phyloP scores from a whole-genome alignment of 495 filamentous ascomycete species.

The Baudoinia panamericana region DNA sequence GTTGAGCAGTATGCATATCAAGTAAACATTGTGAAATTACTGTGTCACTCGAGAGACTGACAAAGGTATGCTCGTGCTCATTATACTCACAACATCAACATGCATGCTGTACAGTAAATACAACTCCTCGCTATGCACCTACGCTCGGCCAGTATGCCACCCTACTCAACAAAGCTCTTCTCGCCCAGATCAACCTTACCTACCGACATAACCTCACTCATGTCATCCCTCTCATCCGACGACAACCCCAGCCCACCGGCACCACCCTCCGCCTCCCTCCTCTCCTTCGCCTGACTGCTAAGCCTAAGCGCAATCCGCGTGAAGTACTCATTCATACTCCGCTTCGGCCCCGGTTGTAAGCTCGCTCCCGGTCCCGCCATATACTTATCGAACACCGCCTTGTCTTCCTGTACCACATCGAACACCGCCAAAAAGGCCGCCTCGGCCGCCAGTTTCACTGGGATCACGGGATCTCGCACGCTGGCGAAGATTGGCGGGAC shows the following conservation, averaged over 20 bases:
- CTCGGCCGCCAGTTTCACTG: conserved; percentile 88
- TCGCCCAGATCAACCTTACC: conserved; percentile 77
- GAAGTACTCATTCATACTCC: conserved; percentile 95
- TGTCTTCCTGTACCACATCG: conserved; percentile 73
- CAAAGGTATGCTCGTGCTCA: too few relatives aligned
- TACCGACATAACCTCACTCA: conserved; percentile 90
- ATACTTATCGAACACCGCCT: conserved; percentile 83
- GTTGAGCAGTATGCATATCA: too few relatives aligned
- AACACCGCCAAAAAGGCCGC: conserved; percentile 93
- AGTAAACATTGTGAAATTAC: too few relatives aligned
- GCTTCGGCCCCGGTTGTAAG: conserved; percentile 55
- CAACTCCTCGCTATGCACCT: too few relatives aligned
- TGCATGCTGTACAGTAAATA: too few relatives aligned
- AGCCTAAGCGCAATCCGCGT: conserved; percentile 77
- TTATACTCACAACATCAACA: too few relatives aligned
- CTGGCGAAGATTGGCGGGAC: conserved; percentile 75
- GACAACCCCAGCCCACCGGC: conserved; percentile 69
- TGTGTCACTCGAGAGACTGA: too few relatives aligned
- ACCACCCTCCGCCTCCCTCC: conserved; percentile 80
- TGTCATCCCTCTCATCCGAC: conserved; percentile 84
- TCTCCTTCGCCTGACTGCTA: conserved; percentile 69
- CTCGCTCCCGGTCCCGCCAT: conserved; percentile 47
- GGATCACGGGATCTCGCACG: conserved; percentile 88
- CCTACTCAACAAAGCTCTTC: conserved; percentile 36
- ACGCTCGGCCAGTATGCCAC: too few relatives aligned